These are phyloP conservation scores for Colletotrichum sp. DNA, from an alignment of 2,329 filamentous ascomycete species.

Conservation along the genomic window DNA sequence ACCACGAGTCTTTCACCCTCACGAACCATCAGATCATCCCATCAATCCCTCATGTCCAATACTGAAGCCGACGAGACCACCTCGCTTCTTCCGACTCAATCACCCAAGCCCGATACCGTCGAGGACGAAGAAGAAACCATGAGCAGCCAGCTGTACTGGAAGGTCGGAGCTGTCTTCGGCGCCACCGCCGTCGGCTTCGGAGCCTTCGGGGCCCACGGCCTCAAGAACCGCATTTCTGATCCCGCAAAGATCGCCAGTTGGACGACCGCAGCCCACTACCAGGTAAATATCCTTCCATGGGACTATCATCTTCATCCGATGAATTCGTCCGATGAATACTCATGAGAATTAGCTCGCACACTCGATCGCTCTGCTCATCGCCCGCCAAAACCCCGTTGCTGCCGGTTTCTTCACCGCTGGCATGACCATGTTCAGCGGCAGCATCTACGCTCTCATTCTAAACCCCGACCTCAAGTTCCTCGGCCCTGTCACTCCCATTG, in stretches of 20 bases:
- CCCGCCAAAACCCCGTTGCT: constrained; percentile 62
- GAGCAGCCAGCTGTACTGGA: constrained; percentile 55
- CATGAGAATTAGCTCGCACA: constrained; percentile 60
- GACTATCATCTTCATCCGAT: background rate
- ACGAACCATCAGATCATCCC: background rate
- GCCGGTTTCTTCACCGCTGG: constrained; percentile 65
- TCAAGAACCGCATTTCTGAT: constrained; percentile 66
- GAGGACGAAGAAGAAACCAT: constrained; percentile 7
- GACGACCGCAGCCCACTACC: constrained; percentile 71
- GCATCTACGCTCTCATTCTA: constrained; percentile 68
- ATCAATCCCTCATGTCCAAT: constrained; percentile 2
- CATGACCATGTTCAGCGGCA: constrained; percentile 71
- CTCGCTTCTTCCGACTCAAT: background rate
- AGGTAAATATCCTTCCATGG: constrained; percentile 45
- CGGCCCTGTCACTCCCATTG: constrained; percentile 70
- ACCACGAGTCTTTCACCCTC: background rate
- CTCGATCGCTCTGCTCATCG: constrained; percentile 63
- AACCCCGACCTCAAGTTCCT: constrained; percentile 65
- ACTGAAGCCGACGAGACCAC: background rate
- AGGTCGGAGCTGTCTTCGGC: constrained; percentile 66
- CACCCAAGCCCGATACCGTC: background rate
- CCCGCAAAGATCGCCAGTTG: constrained; percentile 64
- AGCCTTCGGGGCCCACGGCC: constrained; percentile 71
- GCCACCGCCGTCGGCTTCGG: constrained; percentile 66
- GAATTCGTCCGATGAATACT: background rate